Evolutionary conservation across 768 basidiomycete species (phyloP), one percentile per base, ranked within the genome.

Genomic region (Lactarius tabidus): DNA sequence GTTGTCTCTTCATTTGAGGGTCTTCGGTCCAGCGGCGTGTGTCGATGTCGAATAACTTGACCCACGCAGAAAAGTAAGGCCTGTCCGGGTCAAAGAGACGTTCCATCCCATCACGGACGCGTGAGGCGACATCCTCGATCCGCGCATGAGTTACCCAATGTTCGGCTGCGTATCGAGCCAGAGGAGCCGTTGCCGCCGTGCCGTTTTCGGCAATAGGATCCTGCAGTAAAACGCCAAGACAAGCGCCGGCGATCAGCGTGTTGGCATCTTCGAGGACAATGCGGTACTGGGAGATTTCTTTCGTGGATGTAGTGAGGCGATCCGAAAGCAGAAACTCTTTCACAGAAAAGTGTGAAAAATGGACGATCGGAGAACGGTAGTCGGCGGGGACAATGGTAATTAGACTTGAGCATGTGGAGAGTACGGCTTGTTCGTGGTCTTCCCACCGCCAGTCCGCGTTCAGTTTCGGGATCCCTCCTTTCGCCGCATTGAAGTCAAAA

Each of bases 11-110:
- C 7, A 1, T 10, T n/a, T 1, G 8, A 8, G 8, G n/a, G 8
- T n/a, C 43, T 3, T 0, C 0, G 43, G 0, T 0, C n/a, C n/a
- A 23, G n/a, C n/a, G 4, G 43, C 9, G 9, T 2, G 2, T 20
- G 8, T 23, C n/a, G 45, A 26, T 4, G 3, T 45, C 20, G 43
- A n/a, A 45, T 12, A 45, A 5, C 14, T 26, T 26, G 48, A 51
- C 12, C 48, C 48, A 51, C 14, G 48, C 48, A 1, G 48, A 51
- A 26, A 51, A 51, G 48, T 51, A 51, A 6, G 23, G 48, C 26
- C 14, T 15, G 23, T 51, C 14, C 23, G 48, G 48, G 48, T 51
- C 48, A 2, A 51, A 51, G 23, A 51, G 48, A 51, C 6, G 15
- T 51, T 51, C 23, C 26, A 51, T 51, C 48, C 23, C 48, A 5